A percentile compares a stretch with the other conserved stretches of the same genome.
Evolutionary conservation across 441 rosid species (phyloP).

Genomic region (Eruca vesicaria): DNA sequence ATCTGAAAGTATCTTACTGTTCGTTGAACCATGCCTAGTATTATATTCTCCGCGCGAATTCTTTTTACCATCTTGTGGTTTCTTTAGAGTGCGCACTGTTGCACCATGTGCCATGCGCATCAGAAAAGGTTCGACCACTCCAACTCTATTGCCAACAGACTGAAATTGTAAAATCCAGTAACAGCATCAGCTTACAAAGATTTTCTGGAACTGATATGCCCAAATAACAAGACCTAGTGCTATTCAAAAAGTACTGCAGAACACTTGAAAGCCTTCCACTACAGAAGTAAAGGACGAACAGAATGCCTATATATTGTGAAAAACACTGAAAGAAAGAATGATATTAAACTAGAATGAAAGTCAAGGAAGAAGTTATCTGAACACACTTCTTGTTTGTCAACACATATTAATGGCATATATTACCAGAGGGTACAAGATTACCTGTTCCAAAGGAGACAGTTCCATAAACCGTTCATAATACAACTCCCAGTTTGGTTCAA

Average conservation of each 20-base stretch:
- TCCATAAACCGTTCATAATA: slow-evolving; percentile 90
- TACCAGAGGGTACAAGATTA: slow-evolving; percentile 35
- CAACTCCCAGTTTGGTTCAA: slow-evolving; percentile 97
- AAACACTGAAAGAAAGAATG: neutral
- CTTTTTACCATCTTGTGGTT: slow-evolving; percentile 43
- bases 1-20: slow-evolving; percentile 57
- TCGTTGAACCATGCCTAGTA: slow-evolving; percentile 41
- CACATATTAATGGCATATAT: neutral
- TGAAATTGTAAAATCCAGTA: slow-evolving; percentile 42
- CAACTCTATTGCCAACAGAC: slow-evolving; percentile 98
- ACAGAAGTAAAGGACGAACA: neutral
- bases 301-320: neutral
- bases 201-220: slow-evolving; percentile 4
- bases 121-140: slow-evolving; percentile 92
- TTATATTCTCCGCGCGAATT: slow-evolving; percentile 47
- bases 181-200: slow-evolving; percentile 21
- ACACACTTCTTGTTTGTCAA: slow-evolving; percentile 12
- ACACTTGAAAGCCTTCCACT: neutral
- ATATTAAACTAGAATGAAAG: slow-evolving; percentile 2
- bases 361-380: slow-evolving; percentile 5
- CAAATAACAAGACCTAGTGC: slow-evolving; percentile 6
- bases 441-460: slow-evolving; percentile 90
- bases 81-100: slow-evolving; percentile 54
- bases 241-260: neutral
- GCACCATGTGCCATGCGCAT: slow-evolving; percentile 99